Conservation (phyloP, 805 yeast genomes). For the Saturnispora silvae region DNA sequence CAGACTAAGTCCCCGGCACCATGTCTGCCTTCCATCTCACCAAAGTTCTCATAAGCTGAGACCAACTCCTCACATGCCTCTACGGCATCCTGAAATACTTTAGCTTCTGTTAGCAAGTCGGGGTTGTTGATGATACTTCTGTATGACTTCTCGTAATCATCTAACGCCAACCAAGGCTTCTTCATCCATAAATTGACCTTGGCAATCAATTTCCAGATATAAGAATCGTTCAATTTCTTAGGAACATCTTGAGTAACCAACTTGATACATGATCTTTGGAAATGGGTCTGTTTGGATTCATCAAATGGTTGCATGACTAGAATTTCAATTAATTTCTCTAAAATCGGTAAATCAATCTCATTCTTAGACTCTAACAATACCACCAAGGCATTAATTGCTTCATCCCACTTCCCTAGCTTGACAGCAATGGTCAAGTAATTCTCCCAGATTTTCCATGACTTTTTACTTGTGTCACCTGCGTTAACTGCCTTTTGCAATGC, state of each 20-base stretch:
- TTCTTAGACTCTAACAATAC: slow-evolving; percentile 49
- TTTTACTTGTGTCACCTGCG: slow-evolving; percentile 50
- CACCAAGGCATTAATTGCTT: slow-evolving; percentile 66
- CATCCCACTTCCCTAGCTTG: slow-evolving; percentile 79
- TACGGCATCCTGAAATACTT: slow-evolving; percentile 67
- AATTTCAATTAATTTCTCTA: slow-evolving; percentile 62
- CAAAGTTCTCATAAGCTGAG: slow-evolving; percentile 78
- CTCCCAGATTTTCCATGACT: slow-evolving; percentile 86
- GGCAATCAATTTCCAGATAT: slow-evolving; percentile 78
- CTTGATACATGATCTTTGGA: slow-evolving; percentile 59
- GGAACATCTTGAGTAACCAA: slow-evolving; percentile 66
- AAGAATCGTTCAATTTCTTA: slow-evolving; percentile 48
- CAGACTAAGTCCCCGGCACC: slow-evolving; percentile 81
- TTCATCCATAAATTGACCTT: slow-evolving; percentile 79
- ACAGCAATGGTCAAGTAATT: slow-evolving; percentile 77
- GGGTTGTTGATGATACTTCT: slow-evolving; percentile 60
- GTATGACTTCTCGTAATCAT: slow-evolving; percentile 77
- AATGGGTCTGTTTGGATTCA: slow-evolving; percentile 38
- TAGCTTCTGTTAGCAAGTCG: slow-evolving; percentile 49
- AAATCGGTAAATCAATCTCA: slow-evolving; percentile 63
- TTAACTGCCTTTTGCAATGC: slow-evolving; percentile 76
- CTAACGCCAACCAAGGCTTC: slow-evolving; percentile 81
- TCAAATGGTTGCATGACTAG: slow-evolving; percentile 42
- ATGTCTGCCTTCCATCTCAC: slow-evolving; percentile 71
- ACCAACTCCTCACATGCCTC: slow-evolving; percentile 69